These are phyloP conservation scores for Podaxis rugospora DNA, from an alignment of 768 basidiomycete genomes.

Conservation along the genomic window DNA sequence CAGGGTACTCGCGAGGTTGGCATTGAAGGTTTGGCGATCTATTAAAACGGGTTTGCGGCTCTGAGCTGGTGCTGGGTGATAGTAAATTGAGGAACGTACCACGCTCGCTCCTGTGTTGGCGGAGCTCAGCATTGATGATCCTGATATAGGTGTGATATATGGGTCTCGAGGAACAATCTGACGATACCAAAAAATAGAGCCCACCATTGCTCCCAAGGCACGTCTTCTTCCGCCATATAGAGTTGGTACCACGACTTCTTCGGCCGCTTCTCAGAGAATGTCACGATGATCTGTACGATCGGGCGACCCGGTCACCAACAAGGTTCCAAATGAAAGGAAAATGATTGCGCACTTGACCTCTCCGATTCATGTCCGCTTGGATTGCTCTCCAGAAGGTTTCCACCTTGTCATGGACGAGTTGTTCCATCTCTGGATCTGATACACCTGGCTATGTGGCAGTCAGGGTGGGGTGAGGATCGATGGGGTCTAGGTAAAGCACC, in stretches of 20 bases:
- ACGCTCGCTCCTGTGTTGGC: conserved; percentile 62
- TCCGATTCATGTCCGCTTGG: conserved; percentile 56
- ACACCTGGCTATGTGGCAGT: conserved; percentile 59
- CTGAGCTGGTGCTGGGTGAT: not conserved
- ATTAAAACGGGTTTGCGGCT: not conserved
- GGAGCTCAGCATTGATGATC: conserved; percentile 77
- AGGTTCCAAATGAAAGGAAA: not conserved
- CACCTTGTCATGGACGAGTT: conserved; percentile 70
- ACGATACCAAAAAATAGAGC: conserved; percentile 2
- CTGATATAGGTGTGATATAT: conserved; percentile 29
- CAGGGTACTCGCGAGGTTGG: conserved; percentile 55
- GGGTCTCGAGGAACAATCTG: not conserved
- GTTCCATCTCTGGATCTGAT: conserved; percentile 66
- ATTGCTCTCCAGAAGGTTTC: conserved; percentile 76
- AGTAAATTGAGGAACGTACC: conserved; percentile 29
- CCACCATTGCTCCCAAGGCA: conserved; percentile 86
- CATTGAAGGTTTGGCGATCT: conserved; percentile 50
- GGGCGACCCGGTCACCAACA: not conserved
- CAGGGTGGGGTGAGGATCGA: not conserved
- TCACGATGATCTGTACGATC: conserved; percentile 54
- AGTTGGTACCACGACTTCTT: conserved; percentile 79
- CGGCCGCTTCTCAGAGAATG: conserved; percentile 71
- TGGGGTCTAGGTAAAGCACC: conserved; percentile 32
- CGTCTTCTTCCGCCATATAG: conserved; percentile 72
- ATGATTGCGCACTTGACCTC: conserved; percentile 56